Evolutionary conservation across 2,329 filamentous ascomycete genomes (phyloP), one percentile per base, ranked within the genome.

Genomic region (Fusarium globosum): DNA sequence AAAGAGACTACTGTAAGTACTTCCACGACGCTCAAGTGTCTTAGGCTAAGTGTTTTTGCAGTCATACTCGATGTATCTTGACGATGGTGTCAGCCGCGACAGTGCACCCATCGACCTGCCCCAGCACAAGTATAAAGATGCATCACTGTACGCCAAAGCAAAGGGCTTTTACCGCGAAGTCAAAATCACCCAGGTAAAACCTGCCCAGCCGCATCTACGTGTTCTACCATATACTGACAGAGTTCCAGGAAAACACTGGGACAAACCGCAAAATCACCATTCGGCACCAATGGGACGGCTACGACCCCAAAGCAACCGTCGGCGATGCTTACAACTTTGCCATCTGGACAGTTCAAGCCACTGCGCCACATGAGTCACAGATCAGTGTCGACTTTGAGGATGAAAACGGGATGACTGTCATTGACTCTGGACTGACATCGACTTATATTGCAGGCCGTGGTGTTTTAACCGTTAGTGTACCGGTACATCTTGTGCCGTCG

Each of bases 161-260:
- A 57, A 45, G 21, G 39, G 52, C 10, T 23, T 23, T 11, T 56
- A 56, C 12, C 52, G 42, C 14, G 61, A 63, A 60, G 28, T 60
- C 8, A 63, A 49, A 36, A 23, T 63, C 2, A 36, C 35, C 0
- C 41, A 63, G n/a, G 56, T 52, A 20, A 2, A 42, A 16, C 15
- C 6, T 14, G 1, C 0, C 28, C 28, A 30, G 28, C 0, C 21
- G 4, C 0, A 2, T 41, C 0, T 14, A 3, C 12, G 14, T 12
- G 4, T 4, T 2, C 2, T 21, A 15, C 13, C 18, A 28, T 21
- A 1, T 0, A 15, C 48, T 61, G 3, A 61, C 18, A 36, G 3
- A 8, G 4, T 1, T 1, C 3, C 1, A 61, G 58, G 38, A 23
- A 33, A 42, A 14, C 30, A 38, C 6, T 15, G 12, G 20, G 2